Percentiles rank a stretch among this genome's conserved stretches.
These are phyloP conservation scores for Myriosclerotinia curreyana DNA, from an alignment of 2,329 filamentous ascomycete genomes.

Conservation along the genomic window DNA sequence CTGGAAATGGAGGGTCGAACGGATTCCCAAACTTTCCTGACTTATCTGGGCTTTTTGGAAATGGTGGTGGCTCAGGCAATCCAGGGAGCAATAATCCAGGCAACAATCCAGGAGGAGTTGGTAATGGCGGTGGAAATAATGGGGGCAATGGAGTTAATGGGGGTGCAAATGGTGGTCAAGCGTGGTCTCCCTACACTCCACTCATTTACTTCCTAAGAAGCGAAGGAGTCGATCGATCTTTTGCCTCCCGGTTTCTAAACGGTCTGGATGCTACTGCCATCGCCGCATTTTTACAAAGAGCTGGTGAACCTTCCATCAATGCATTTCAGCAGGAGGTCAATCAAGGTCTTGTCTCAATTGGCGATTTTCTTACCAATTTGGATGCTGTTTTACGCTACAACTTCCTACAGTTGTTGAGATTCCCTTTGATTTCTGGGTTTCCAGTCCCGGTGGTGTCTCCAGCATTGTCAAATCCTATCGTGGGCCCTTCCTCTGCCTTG, in stretches of 20 bases:
- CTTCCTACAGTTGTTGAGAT: not conserved
- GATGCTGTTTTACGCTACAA: not conserved
- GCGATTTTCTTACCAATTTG: not conserved
- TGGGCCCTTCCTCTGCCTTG: too few relatives aligned
- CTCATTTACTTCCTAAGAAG: not conserved
- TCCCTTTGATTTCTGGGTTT: not conserved
- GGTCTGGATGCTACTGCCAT: not conserved
- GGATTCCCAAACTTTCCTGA: not conserved
- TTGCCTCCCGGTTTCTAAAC: not conserved
- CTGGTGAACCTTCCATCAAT: not conserved
- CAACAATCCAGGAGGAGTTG: not conserved
- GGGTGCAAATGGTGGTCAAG: not conserved
- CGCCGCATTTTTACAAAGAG: not conserved
- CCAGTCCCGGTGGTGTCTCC: not conserved
- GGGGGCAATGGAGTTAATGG: not conserved
- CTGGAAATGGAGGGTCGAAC: not conserved
- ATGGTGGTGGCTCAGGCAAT: not conserved
- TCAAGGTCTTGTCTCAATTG: not conserved
- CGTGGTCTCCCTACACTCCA: conserved; percentile 7
- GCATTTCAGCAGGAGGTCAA: not conserved
- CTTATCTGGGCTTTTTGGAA: not conserved
- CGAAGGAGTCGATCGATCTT: not conserved
- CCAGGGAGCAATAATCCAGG: not conserved
- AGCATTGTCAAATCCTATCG: too few relatives aligned
- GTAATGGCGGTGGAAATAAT: not conserved